Evolutionary conservation across 176 grass and related monocot species (phyloP), one percentile per base, ranked within the genome.

Genomic region (Oryza nivara): DNA sequence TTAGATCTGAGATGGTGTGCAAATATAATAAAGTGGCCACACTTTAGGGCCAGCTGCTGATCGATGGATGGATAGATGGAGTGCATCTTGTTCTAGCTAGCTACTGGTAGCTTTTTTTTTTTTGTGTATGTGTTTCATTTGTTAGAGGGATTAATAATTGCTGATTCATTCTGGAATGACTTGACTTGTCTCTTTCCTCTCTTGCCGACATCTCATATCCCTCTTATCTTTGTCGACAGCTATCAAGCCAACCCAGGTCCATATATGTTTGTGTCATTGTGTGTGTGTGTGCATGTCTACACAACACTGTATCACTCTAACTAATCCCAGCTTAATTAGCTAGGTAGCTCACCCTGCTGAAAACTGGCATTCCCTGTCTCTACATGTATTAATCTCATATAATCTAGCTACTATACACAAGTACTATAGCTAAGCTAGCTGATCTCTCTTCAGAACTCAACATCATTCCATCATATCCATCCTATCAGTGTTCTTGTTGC

Each of bases 151-250:
- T 46, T 47, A 36, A 87, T 87, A 75, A 87, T 63, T 87, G 85
- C 12, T 4, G 46, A 72, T 72, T 78, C 63, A 72, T 72, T 72
- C 63, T 30, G 63, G 63, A 43, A 17, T 47, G 70, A 32, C 85
- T 35, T 61, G 72, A 76, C 78, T 49, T 87, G 79, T 87, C 78
- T 30, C 79, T 76, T 76, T 17, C 75, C 72, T 67, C 30, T 41
- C 72, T 75, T 82, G 85, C 85, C 85, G 85, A 87, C 85, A 82
- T 69, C 65, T 75, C 85, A 14, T 38, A 44, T 30, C 15, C 45
- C 64, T 45, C 82, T 78, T 45, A 60, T 45, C 16, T 69, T 34
- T 73, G 78, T 75, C 70, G 19, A 60, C 71, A 71, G 51, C 13
- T 11, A 30, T 66, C 38, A 38, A 67, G 14, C 38, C 82, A 75